These are phyloP conservation scores for Fomitopsis palustris DNA, from an alignment of 1,284 basidiomycete genomes.

Conservation along the genomic window DNA sequence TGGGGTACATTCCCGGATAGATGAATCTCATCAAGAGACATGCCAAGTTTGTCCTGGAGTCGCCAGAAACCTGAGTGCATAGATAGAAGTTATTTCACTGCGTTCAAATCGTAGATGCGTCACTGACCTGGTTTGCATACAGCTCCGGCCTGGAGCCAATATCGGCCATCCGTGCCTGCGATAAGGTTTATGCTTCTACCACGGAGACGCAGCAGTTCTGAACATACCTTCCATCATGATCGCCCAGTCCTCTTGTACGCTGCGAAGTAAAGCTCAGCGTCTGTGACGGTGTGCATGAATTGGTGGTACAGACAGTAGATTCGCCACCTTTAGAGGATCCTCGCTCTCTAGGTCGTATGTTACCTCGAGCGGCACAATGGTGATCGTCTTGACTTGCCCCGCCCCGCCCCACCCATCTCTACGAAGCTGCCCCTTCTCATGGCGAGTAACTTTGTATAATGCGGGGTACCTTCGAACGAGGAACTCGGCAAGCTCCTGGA, in stretches of 20 bases:
- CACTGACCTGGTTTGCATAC: slow-evolving; percentile 58
- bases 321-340: slow-evolving; percentile 59
- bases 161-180: slow-evolving; percentile 56
- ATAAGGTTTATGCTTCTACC: slow-evolving; percentile 1
- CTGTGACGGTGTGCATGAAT: too few relatives aligned
- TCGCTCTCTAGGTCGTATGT: slow-evolving; percentile 51
- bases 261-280: slow-evolving; percentile 11
- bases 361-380: slow-evolving; percentile 45
- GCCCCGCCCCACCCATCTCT: slow-evolving; percentile 48
- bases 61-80: slow-evolving; percentile 67
- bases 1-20: slow-evolving; percentile 63
- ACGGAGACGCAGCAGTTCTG: background rate
- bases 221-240: slow-evolving; percentile 68
- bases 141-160: slow-evolving; percentile 73
- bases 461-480: slow-evolving; percentile 59
- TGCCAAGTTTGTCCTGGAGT: slow-evolving; percentile 72
- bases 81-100: background rate
- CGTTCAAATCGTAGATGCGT: background rate
- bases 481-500: slow-evolving; percentile 66
- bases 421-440: slow-evolving; percentile 16
- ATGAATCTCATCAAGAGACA: slow-evolving; percentile 73
- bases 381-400: slow-evolving; percentile 50
- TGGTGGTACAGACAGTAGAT: slow-evolving; percentile 55
- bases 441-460: slow-evolving; percentile 48
- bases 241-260: slow-evolving; percentile 72